Evolutionary conservation across 139 green algal genomes (phyloP).

Genomic region (Chlorella vulgaris): DNA sequence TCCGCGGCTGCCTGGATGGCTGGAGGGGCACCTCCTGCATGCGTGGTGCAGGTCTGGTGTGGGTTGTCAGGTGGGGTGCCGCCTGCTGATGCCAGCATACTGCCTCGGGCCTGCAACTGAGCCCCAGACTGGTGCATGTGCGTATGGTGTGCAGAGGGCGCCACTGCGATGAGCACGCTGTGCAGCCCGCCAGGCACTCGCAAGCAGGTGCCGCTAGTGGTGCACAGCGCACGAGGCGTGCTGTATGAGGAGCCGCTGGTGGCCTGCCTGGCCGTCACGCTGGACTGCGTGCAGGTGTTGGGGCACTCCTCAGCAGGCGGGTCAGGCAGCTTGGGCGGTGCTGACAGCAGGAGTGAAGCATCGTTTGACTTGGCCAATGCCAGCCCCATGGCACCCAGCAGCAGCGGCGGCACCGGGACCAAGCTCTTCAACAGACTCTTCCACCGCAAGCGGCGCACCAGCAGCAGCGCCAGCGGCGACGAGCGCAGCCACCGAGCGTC

Average conservation of each 20-base stretch:
- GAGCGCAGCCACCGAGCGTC: background rate
- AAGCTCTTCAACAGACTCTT: background rate
- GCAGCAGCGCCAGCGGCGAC: background rate
- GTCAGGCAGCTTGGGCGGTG: background rate
- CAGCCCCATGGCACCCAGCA: background rate
- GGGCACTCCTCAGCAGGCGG: background rate
- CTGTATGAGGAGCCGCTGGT: conserved; percentile 43
- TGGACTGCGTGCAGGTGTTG: conserved; percentile 2
- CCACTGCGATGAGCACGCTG: conserved; percentile 8
- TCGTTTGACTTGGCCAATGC: background rate
- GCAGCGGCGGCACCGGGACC: background rate
- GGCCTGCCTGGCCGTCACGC: conserved; percentile 32
- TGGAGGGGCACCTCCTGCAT: too few relatives aligned
- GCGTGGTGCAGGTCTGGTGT: too few relatives aligned
- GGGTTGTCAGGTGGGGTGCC: too few relatives aligned
- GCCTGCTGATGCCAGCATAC: too few relatives aligned
- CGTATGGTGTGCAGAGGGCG: too few relatives aligned
- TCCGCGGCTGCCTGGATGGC: too few relatives aligned
- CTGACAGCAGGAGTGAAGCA: background rate
- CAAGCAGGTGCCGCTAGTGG: conserved; percentile 29
- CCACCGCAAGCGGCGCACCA: background rate
- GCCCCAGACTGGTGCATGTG: background rate
- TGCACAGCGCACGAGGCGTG: conserved; percentile 10
- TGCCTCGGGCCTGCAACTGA: too few relatives aligned
- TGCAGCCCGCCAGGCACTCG: background rate